These are phyloP conservation scores for Penicillium expansum DNA, from an alignment of 2,329 filamentous ascomycete genomes.

Conservation along the genomic window DNA sequence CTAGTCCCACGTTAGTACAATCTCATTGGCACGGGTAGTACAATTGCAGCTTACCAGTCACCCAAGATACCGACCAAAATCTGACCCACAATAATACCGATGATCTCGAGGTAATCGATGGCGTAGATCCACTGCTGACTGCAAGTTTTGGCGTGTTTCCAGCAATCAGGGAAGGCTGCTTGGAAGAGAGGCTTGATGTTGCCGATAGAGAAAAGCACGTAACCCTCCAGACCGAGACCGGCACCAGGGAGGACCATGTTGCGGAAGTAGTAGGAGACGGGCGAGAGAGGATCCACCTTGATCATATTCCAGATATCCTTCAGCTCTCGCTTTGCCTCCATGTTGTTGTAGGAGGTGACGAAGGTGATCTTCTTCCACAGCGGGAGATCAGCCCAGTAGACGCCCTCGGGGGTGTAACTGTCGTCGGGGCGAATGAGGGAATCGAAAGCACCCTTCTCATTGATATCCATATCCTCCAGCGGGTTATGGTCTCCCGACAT, in stretches of 20 bases:
- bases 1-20: constrained; percentile 40
- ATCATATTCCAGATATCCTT: constrained; percentile 69
- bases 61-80: constrained; percentile 78
- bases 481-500: constrained; percentile 46
- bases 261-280: constrained; percentile 80
- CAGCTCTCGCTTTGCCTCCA: constrained; percentile 68
- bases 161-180: constrained; percentile 73
- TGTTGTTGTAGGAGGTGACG: constrained; percentile 68
- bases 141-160: constrained; percentile 66
- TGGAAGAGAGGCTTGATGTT: constrained; percentile 82
- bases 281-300: constrained; percentile 80
- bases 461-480: constrained; percentile 53
- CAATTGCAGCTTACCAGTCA: constrained; percentile 54
- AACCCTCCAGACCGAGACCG: constrained; percentile 88
- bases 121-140: constrained; percentile 75
- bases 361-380: constrained; percentile 69
- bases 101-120: constrained; percentile 87
- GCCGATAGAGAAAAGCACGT: constrained; percentile 95
- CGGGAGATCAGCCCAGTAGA: constrained; percentile 90
- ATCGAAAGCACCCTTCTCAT: constrained; percentile 67
- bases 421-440: constrained; percentile 84
- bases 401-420: constrained; percentile 74
- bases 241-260: constrained; percentile 92
- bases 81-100: constrained; percentile 93
- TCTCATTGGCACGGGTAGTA: neutral